Conservation (phyloP, 441 rosid species). For the Syzygium malaccense region DNA sequence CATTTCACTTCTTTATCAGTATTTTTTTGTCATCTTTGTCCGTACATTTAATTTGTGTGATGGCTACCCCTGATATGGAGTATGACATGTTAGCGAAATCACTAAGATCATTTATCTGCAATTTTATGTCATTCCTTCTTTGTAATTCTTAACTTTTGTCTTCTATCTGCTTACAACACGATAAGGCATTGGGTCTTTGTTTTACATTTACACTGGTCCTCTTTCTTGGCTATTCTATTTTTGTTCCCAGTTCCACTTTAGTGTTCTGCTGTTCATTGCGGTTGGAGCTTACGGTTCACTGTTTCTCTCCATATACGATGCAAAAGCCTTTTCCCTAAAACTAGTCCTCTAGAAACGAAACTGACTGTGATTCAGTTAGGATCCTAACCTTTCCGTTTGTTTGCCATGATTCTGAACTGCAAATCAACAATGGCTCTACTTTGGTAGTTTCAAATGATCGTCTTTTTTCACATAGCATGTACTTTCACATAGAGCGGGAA, state of each 20-base stretch:
- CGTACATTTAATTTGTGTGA: not conserved
- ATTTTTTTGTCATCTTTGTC: not conserved
- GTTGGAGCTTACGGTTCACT: not conserved
- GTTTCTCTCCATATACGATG: not conserved
- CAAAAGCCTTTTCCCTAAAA: not conserved
- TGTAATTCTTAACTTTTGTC: not conserved
- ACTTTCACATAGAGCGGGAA: not conserved
- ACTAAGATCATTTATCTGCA: not conserved
- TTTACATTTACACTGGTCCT: not conserved
- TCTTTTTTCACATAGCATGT: not conserved
- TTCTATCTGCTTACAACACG: not conserved
- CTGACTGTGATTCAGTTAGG: not conserved
- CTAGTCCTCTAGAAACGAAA: not conserved
- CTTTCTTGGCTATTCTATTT: not conserved
- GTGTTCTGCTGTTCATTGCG: not conserved
- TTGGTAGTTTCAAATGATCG: not conserved
- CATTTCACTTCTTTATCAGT: not conserved
- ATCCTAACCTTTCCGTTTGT: not conserved
- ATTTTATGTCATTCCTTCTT: not conserved
- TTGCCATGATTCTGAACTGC: not conserved
- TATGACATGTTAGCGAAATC: not conserved
- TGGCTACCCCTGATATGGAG: not conserved
- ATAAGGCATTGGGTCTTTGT: not conserved
- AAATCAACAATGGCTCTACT: not conserved
- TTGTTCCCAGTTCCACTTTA: not conserved